A percentile compares a stretch with the other conserved stretches of the same genome.
Evolutionary conservation across 768 basidiomycete genomes (phyloP).

Genomic region (Guyanaporus albipodus): DNA sequence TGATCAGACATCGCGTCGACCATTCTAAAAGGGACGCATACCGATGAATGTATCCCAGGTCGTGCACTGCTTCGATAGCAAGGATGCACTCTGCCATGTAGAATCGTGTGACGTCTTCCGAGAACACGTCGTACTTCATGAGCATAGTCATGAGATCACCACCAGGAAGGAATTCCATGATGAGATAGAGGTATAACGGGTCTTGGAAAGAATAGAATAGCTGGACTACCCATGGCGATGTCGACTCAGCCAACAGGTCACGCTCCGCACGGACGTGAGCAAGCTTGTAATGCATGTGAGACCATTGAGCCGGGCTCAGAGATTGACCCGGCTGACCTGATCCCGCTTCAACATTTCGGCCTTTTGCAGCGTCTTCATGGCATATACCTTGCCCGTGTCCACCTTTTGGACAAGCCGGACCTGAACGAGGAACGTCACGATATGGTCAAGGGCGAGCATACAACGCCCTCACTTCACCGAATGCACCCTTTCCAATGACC

Average conservation of each 20-base stretch:
- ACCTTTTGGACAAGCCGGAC: slow-evolving; percentile 95
- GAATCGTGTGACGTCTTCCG: slow-evolving; percentile 96
- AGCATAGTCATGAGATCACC: slow-evolving; percentile 99
- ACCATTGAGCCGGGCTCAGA: background rate
- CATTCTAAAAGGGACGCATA: slow-evolving; percentile 33
- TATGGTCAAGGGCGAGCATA: background rate
- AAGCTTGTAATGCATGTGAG: slow-evolving; percentile 48
- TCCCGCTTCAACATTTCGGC: slow-evolving; percentile 99
- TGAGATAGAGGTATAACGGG: slow-evolving; percentile 89
- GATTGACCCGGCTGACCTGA: slow-evolving; percentile 56
- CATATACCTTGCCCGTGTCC: slow-evolving; percentile 97
- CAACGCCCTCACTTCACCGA: slow-evolving; percentile 73
- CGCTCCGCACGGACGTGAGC: slow-evolving; percentile 97
- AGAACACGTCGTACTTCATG: slow-evolving; percentile 99
- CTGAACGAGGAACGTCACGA: slow-evolving; percentile 35
- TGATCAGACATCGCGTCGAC: background rate
- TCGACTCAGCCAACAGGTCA: slow-evolving; percentile 94
- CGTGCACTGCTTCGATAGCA: slow-evolving; percentile 97
- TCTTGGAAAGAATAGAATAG: slow-evolving; percentile 99
- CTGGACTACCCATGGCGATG: slow-evolving; percentile 96
- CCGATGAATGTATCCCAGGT: slow-evolving; percentile 99
- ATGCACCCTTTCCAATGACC: slow-evolving; percentile 98
- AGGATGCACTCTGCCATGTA: slow-evolving; percentile 99
- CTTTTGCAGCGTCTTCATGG: slow-evolving; percentile 99
- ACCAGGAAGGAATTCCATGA: slow-evolving; percentile 91